A percentile compares a stretch with the other conserved stretches of the same genome.
These are phyloP conservation scores for Leptographium wingfieldii DNA, from an alignment of 2,329 filamentous ascomycete genomes.

Conservation along the genomic window DNA sequence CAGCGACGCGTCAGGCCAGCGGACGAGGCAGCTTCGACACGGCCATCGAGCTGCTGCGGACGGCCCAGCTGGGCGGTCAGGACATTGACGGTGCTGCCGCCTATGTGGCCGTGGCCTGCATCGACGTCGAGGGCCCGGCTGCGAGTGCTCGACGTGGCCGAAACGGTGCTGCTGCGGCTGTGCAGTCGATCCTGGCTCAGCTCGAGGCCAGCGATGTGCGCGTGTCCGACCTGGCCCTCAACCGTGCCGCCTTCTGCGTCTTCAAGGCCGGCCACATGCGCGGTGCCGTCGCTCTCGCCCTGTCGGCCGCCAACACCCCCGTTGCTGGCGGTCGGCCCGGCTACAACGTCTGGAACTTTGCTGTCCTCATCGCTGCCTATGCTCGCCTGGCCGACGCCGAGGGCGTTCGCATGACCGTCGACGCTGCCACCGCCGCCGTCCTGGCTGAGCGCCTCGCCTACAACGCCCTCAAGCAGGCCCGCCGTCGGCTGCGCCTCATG, in stretches of 20 bases:
- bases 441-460: conserved; percentile 12
- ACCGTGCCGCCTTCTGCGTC: conserved; percentile 19
- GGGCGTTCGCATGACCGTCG: conserved; percentile 14
- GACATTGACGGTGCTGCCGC: conserved; percentile 29
- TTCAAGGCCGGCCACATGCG: conserved; percentile 16
- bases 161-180: conserved; percentile 7
- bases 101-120: conserved; percentile 24
- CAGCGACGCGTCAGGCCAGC: conserved; percentile 21
- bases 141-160: conserved; percentile 1
- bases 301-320: conserved; percentile 14
- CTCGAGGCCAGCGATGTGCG: conserved; percentile 14
- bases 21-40: conserved; percentile 9
- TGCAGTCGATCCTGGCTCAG: conserved; percentile 13
- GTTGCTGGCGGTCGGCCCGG: conserved; percentile 10
- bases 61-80: conserved; percentile 25
- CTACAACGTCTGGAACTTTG: conserved; percentile 21
- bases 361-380: conserved; percentile 17
- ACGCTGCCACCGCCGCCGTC: conserved; percentile 6
- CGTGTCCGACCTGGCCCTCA: conserved; percentile 16
- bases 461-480: conserved; percentile 13
- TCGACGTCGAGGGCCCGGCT: conserved; percentile 21
- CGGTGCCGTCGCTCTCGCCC: conserved; percentile 18
- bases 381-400: conserved; percentile 14
- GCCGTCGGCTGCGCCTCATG: conserved; percentile 5
- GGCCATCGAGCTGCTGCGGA: conserved; percentile 27